A percentile compares a stretch with the other conserved stretches of the same genome.
Evolutionary conservation across 164 flowering plant species (phyloP).

Genomic region (Vitis vinifera): ASM3070453v1 NC_081821.1:673001-673500

Average conservation of each 20-base stretch:
- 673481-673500: not conserved
- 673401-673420: not conserved
- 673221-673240: slow-evolving; percentile 80
- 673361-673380: not conserved
- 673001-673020: too few relatives aligned
- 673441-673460: not conserved
- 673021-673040: too few relatives aligned
- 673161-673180: not conserved
- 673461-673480: not conserved
- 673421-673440: not conserved
- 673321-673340: not conserved
- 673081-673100: not conserved
- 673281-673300: not conserved
- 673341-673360: not conserved
- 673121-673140: not conserved
- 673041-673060: too few relatives aligned
- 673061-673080: not conserved
- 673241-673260: slow-evolving; percentile 63
- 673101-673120: not conserved
- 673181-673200: not conserved
- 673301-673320: not conserved
- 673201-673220: slow-evolving; percentile 31
- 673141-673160: not conserved
- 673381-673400: not conserved
- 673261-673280: slow-evolving; percentile 43